Conservation (phyloP, 192 early-diverging fungal genomes). For the Globomyces pollinis-pini region DNA sequence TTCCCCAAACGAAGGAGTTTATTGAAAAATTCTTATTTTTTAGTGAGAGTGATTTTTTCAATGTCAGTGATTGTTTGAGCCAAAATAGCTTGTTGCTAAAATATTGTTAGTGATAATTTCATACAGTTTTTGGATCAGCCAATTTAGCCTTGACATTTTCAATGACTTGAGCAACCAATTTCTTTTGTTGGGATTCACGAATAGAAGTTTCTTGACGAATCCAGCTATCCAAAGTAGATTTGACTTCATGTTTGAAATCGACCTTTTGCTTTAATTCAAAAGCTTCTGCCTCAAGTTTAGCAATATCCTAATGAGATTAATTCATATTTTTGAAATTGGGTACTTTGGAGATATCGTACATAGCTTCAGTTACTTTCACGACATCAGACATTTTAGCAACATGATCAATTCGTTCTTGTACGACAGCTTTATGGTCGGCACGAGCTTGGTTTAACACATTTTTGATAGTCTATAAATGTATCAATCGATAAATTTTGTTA, state of each 20-base stretch:
- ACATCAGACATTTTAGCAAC: slow-evolving; percentile 89
- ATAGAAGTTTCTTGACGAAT: slow-evolving; percentile 90
- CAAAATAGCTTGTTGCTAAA: slow-evolving; percentile 50
- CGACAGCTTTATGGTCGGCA: slow-evolving; percentile 84
- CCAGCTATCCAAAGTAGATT: slow-evolving; percentile 89
- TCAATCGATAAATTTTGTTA: slow-evolving; percentile 16
- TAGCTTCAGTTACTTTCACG: slow-evolving; percentile 84
- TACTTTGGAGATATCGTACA: slow-evolving; percentile 90
- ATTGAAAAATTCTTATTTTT: slow-evolving; percentile 7
- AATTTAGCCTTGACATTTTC: slow-evolving; percentile 66
- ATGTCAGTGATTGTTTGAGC: slow-evolving; percentile 51
- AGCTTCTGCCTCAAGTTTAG: slow-evolving; percentile 85
- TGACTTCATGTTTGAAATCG: slow-evolving; percentile 70
- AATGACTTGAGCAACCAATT: slow-evolving; percentile 77
- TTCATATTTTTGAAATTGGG: no score
- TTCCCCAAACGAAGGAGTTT: no score
- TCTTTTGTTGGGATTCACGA: slow-evolving; percentile 89
- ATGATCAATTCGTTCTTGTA: slow-evolving; percentile 81
- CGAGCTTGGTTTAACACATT: slow-evolving; percentile 75
- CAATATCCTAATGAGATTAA: slow-evolving; percentile 59
- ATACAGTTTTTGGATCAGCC: slow-evolving; percentile 56
- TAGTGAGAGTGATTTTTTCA: slow-evolving; percentile 25
- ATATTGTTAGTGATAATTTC: slow-evolving; percentile 7
- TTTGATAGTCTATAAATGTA: slow-evolving; percentile 61
- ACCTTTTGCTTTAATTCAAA: slow-evolving; percentile 92